These are phyloP conservation scores for Aspergillus baeticus DNA, from an alignment of 495 filamentous ascomycete species.

Conservation along the genomic window DNA sequence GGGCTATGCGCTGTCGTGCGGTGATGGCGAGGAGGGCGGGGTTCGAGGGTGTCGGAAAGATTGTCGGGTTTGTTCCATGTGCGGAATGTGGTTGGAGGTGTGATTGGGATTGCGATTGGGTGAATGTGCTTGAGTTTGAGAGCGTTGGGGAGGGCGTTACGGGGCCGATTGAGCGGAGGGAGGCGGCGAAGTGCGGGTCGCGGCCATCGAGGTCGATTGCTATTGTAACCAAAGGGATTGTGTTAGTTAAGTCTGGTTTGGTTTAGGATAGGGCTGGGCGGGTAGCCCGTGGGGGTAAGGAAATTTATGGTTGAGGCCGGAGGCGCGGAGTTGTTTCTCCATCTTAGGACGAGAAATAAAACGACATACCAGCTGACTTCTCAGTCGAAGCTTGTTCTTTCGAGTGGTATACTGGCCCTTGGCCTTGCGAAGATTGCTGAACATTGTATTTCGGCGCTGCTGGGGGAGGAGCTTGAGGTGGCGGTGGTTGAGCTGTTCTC, in stretches of 20 bases:
- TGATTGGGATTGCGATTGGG: constrained; percentile 19
- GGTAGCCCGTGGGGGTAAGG: not conserved
- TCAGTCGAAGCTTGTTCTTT: constrained; percentile 34
- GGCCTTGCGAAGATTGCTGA: constrained; percentile 29
- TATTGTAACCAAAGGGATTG: constrained; percentile 20
- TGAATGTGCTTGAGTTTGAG: constrained; percentile 55
- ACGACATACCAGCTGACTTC: constrained; percentile 34
- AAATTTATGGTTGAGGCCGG: not conserved
- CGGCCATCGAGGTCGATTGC: constrained; percentile 65
- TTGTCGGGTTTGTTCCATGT: constrained; percentile 14
- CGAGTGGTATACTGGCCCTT: constrained; percentile 40
- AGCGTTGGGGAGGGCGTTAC: constrained; percentile 60
- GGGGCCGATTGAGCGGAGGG: constrained; percentile 61
- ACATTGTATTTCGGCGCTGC: not conserved
- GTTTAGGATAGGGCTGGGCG: not conserved
- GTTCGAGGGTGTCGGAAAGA: constrained; percentile 49
- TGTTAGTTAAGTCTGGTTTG: not conserved
- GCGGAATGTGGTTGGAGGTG: not conserved
- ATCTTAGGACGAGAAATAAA: no score
- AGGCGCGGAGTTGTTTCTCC: not conserved
- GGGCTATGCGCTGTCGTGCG: constrained; percentile 41
- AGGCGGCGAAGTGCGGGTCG: constrained; percentile 63
- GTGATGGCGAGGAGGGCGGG: constrained; percentile 53
- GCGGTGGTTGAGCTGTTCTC: constrained; percentile 18
- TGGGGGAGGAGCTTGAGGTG: constrained; percentile 12